Evolutionary conservation across 176 grass and related monocot species (phyloP).

Genomic region (Aegilops speltoides): DNA sequence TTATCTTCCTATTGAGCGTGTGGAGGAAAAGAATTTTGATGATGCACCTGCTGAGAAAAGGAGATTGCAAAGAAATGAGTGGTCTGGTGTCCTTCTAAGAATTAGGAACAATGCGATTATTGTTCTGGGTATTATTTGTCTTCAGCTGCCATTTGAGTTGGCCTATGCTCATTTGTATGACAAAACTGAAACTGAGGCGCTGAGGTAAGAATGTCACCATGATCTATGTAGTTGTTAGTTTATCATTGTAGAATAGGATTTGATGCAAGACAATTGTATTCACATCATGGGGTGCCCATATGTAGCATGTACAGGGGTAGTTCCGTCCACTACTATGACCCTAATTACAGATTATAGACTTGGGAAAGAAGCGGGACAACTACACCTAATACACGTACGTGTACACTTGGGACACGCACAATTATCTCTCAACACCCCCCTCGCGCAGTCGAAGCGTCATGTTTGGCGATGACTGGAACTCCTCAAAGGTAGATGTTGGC

Average conservation of each 20-base stretch:
- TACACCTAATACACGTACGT: too few species aligned
- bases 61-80: conserved; percentile 88
- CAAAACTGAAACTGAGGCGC: conserved; percentile 59
- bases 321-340: too few species aligned
- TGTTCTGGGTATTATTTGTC: conserved; percentile 87
- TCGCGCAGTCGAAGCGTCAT: too few species aligned
- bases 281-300: too few species aligned
- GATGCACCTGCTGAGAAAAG: conserved; percentile 64
- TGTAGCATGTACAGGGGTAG: too few species aligned
- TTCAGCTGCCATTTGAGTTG: conserved; percentile 94
- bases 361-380: too few species aligned
- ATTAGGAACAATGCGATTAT: conserved; percentile 93
- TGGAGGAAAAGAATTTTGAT: conserved; percentile 54
- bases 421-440: too few species aligned
- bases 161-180: conserved; percentile 98
- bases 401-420: too few species aligned
- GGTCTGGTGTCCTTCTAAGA: conserved; percentile 79
- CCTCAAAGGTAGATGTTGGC: too few species aligned
- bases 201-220: conserved; percentile 55
- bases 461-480: too few species aligned
- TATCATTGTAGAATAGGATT: neutral
- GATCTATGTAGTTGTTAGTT: neutral
- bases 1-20: conserved; percentile 28
- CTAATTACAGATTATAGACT: too few species aligned
- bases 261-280: too few species aligned